These are phyloP conservation scores for Carpinus viminea DNA, from an alignment of 306 rosid genomes.

Conservation along the genomic window DNA sequence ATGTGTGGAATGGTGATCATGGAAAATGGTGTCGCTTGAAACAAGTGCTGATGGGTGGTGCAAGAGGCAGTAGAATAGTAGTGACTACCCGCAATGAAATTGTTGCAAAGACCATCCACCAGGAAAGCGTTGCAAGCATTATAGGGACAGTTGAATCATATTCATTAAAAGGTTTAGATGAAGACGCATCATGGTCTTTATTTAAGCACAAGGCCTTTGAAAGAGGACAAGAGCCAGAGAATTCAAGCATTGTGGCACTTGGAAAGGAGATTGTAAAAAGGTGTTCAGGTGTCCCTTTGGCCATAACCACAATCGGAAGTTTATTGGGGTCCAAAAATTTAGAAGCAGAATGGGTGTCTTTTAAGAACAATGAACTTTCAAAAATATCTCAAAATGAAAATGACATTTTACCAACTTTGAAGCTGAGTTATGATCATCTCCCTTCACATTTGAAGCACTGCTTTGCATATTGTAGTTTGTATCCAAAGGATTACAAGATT, in stretches of 20 bases:
- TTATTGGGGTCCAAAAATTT: background rate
- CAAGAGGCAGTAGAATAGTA: slow-evolving; percentile 14
- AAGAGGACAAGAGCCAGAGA: background rate
- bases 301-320: slow-evolving; percentile 18
- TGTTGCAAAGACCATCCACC: no score
- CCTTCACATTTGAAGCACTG: slow-evolving; percentile 2
- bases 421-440: background rate
- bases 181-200: background rate
- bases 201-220: slow-evolving; percentile 17
- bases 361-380: background rate
- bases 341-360: background rate
- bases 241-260: background rate
- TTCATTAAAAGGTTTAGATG: background rate
- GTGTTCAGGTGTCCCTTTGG: slow-evolving; percentile 21
- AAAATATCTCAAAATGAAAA: no score
- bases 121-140: background rate
- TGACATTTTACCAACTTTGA: background rate
- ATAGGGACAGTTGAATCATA: background rate
- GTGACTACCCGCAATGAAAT: slow-evolving; percentile 6
- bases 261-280: background rate
- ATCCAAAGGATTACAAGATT: background rate
- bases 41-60: background rate
- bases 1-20: background rate
- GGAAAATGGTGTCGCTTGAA: background rate
- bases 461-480: slow-evolving; percentile 8